Evolutionary conservation across 331 rosid genomes (phyloP), one percentile per base, ranked within the genome.

Genomic region (Pyrus hybrid): DNA sequence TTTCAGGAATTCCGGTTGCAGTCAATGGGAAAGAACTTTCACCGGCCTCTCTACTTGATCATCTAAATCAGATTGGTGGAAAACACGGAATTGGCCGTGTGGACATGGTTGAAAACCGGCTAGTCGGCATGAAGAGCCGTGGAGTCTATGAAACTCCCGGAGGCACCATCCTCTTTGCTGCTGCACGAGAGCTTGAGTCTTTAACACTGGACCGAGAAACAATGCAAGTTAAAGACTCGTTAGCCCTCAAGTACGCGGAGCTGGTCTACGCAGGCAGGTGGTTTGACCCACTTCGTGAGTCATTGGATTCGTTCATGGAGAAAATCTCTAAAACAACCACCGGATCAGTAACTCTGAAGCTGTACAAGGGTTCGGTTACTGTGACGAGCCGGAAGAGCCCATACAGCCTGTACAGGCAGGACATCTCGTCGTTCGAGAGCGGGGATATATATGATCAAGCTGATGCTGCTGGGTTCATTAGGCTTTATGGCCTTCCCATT

Each of bases 71-170:
- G 79, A 85, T 94, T 14, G 99, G 99, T 41, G 97, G 99, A 32
- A 92, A 25, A 79, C 97, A 94, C 18, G 97, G 97, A 71, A 80
- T 92, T 29, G 99, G 99, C 29, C 83, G 97, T 18, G 70, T 90
- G 0, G 97, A 94, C 97, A 81, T 94, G 97, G 96, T 94, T 14
- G 96, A 94, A 79, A 92, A 89, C 80, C 87, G 97, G 69, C 90
- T 95, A 0, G 99, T 95, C 2, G 99, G 97, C 7, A 95, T 95
- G 99, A 95, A 95, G 85, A 95, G 96, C 58, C 91, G 96, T 1
- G 99, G 99, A 66, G 92, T 94, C 18, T 92, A 92, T 68, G 99
- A 94, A 89, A 92, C 99, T 74, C 97, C 99, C 0, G 99, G 99
- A 2, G 99, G 99, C 70, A 94, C 97, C 68, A 89, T 95, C 79